These are phyloP conservation scores for Phellinidium pouzarii DNA, from an alignment of 1,284 basidiomycete species.

Conservation along the genomic window DNA sequence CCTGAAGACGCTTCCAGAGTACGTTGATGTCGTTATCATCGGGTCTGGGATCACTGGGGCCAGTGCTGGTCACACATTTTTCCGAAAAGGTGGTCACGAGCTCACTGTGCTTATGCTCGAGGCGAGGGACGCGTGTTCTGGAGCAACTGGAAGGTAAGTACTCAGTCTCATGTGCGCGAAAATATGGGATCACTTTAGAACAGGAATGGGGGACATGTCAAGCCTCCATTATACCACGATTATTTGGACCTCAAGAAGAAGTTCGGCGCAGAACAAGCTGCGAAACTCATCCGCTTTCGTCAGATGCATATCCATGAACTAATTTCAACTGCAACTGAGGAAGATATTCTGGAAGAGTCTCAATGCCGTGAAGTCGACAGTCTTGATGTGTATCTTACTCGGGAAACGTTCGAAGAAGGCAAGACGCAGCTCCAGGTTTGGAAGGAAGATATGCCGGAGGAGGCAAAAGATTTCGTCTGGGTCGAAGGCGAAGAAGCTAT, in stretches of 20 bases:
- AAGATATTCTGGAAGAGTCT: conserved; percentile 34
- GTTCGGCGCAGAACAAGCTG: conserved; percentile 42
- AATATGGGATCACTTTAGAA: not conserved
- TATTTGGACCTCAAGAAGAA: conserved; percentile 43
- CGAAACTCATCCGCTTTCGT: conserved; percentile 53
- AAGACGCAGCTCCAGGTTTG: conserved; percentile 36
- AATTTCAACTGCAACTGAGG: conserved; percentile 39
- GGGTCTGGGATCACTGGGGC: conserved; percentile 69
- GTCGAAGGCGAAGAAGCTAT: conserved; percentile 37
- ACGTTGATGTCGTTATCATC: conserved; percentile 55
- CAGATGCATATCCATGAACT: conserved; percentile 47
- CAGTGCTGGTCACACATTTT: conserved; percentile 45
- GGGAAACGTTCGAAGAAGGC: conserved; percentile 32
- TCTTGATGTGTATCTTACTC: conserved; percentile 42
- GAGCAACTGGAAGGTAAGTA: conserved; percentile 58
- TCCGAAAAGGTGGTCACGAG: conserved; percentile 31
- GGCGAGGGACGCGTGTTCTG: conserved; percentile 61
- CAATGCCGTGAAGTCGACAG: conserved; percentile 43
- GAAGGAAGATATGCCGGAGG: conserved; percentile 38
- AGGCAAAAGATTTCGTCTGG: conserved; percentile 32
- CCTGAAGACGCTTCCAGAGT: conserved; percentile 33
- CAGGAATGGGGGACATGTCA: conserved; percentile 69
- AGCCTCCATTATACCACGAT: conserved; percentile 54
- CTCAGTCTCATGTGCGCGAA: not conserved
- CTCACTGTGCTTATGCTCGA: conserved; percentile 57